A percentile compares a stretch with the other conserved stretches of the same genome.
These are phyloP conservation scores for Aspergillus novofumigatus DNA, from an alignment of 2,329 filamentous ascomycete genomes.

Conservation along the genomic window DNA sequence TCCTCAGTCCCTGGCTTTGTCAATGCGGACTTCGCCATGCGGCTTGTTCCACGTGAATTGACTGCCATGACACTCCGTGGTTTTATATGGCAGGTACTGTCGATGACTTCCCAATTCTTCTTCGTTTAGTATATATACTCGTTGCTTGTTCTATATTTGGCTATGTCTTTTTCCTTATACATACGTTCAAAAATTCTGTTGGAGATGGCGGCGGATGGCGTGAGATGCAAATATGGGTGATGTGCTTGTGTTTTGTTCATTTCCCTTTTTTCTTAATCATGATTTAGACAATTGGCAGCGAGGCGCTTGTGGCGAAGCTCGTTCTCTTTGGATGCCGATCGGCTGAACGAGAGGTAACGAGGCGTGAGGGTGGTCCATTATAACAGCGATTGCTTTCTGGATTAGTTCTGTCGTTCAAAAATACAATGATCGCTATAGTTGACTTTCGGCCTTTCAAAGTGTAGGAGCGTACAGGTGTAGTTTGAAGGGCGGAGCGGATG, in stretches of 20 bases:
- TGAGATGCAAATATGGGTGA: slow-evolving; percentile 2
- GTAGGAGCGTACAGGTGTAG: not conserved
- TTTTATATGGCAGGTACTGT: not conserved
- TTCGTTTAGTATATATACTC: slow-evolving; percentile 11
- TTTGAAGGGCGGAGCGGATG: no score
- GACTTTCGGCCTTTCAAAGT: not conserved
- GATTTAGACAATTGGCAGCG: slow-evolving; percentile 12
- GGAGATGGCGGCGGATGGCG: slow-evolving; percentile 5
- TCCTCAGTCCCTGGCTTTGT: slow-evolving; percentile 4
- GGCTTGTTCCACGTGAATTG: not conserved
- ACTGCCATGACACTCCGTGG: not conserved
- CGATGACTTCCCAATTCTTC: not conserved
- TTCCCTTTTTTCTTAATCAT: not conserved
- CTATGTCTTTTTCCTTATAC: slow-evolving; percentile 4
- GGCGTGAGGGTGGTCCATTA: not conserved
- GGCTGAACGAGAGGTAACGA: not conserved
- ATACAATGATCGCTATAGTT: not conserved
- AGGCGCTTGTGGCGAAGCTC: slow-evolving; percentile 31
- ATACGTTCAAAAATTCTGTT: slow-evolving; percentile 8
- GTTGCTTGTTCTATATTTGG: not conserved
- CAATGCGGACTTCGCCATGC: not conserved
- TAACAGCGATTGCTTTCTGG: not conserved
- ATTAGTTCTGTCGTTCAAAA: not conserved
- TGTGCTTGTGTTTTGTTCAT: slow-evolving; percentile 3
- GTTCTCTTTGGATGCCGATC: not conserved